phyloP scores from a whole-genome alignment of 176 grass and related monocot genomes.

The Oryza nivara region DNA sequence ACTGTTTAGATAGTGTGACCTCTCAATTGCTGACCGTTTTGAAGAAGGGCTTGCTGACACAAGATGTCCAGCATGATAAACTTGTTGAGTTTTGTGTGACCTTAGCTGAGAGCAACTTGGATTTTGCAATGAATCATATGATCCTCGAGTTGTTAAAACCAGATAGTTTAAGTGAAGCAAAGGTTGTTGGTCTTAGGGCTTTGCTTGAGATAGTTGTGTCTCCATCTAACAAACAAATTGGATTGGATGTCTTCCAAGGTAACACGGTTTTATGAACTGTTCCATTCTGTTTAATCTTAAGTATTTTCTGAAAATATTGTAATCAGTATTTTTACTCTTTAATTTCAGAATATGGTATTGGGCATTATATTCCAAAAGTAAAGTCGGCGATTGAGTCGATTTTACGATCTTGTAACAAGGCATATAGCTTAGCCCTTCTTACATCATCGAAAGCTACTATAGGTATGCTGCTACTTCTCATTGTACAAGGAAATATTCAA shows the following conservation, averaged over 20 bases:
- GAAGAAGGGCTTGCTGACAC: constrained; percentile 91
- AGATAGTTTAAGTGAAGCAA: constrained; percentile 95
- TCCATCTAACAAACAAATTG: constrained; percentile 84
- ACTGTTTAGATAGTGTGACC: constrained; percentile 95
- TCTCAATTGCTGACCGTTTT: constrained; percentile 85
- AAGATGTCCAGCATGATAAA: constrained; percentile 97
- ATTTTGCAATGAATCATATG: constrained; percentile 99
- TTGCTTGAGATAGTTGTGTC: constrained; percentile 88
- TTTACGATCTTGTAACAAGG: constrained; percentile 89
- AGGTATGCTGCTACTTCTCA: constrained; percentile 60
- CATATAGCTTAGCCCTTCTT: constrained; percentile 87
- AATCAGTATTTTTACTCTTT: constrained; percentile 23
- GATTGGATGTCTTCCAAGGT: constrained; percentile 86
- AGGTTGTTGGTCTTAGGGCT: constrained; percentile 93
- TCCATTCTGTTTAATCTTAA: constrained; percentile 31
- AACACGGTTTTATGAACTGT: constrained; percentile 26
- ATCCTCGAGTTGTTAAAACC: constrained; percentile 90
- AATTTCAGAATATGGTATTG: constrained; percentile 69
- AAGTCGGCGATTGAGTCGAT: constrained; percentile 95
- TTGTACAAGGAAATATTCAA: constrained; percentile 12
- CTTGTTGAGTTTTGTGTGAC: constrained; percentile 98
- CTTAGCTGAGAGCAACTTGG: constrained; percentile 82
- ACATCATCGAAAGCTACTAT: constrained; percentile 89
- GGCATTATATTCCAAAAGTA: constrained; percentile 86
- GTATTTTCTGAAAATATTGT: constrained; percentile 13